Evolutionary conservation across 2,329 filamentous ascomycete species (phyloP), one percentile per base, ranked within the genome.

Genomic region (Knufia fluminis): DNA sequence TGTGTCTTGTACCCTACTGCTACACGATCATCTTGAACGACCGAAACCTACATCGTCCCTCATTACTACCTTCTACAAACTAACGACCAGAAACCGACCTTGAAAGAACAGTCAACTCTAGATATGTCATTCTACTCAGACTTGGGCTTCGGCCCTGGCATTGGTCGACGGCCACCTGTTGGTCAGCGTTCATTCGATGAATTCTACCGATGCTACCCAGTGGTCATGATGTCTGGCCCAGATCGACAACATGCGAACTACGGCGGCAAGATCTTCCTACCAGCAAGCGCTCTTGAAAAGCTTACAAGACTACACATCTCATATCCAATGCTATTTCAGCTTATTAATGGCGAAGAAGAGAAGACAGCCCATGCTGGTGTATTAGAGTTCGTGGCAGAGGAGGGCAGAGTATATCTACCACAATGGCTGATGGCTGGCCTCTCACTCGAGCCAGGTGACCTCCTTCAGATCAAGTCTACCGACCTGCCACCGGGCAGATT

Each of bases 341-440:
- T 98, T 57, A 85, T 87, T 60, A 98, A 97, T 64, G 89, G 90
- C 20, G 80, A 84, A 54, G 83, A 82, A 64, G 80, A 80, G 23
- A 83, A 77, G 65, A 83, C 85, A 64, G 92, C 91, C 22, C 92
- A 98, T 68, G 90, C 87, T 3, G 92, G 92, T 72, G 92, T 98
- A 17, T 70, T 98, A 55, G 92, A 98, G 68, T 98, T 98, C 64
- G 92, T 95, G 50, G 92, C 92, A 3, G 92, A 98, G 64, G 92
- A 98, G 68, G 92, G 92, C 44, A 86, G 92, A 65, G 89, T 94
- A 48, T 98, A 98, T 69, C 76, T 98, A 53, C 92, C 92, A 26
- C 88, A 90, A 67, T 98, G 92, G 88, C 85, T 97, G 72, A 97
- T 98, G 92, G 80, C 89, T 71, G 92, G 87, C 0, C 78, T 98